These are phyloP conservation scores for Inga oerstediana DNA, from an alignment of 306 rosid genomes.

Conservation along the genomic window DNA sequence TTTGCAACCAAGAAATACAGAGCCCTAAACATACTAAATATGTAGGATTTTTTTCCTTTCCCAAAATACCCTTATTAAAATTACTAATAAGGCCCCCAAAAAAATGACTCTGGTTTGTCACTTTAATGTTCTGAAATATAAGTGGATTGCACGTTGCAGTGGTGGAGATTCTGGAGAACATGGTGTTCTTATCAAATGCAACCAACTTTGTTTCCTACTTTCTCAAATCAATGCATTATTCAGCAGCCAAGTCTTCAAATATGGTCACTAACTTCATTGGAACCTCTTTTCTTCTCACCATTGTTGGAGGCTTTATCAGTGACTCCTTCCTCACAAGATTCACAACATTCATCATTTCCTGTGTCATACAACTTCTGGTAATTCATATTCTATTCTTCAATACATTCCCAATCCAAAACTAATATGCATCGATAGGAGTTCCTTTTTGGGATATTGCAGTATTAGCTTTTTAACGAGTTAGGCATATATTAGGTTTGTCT, in stretches of 20 bases:
- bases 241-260: conserved; percentile 41
- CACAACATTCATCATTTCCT: conserved; percentile 33
- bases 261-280: conserved; percentile 54
- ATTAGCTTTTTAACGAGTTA: too few relatives aligned
- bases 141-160: background rate
- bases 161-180: conserved; percentile 35
- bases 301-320: conserved; percentile 45
- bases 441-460: too few relatives aligned
- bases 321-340: conserved; percentile 47
- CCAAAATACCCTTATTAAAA: too few relatives aligned
- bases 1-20: too few relatives aligned
- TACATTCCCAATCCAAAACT: background rate
- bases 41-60: too few relatives aligned
- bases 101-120: too few relatives aligned
- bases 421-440: too few relatives aligned
- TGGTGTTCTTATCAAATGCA: conserved; percentile 37
- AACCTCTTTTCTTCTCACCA: conserved; percentile 38
- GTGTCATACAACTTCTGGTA: background rate
- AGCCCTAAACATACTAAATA: too few relatives aligned
- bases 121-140: too few relatives aligned
- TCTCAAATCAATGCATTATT: conserved; percentile 43
- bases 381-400: background rate
- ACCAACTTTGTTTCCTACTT: conserved; percentile 37
- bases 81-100: too few relatives aligned
- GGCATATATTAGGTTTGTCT: background rate